These are phyloP conservation scores for Helichrysum umbraculigerum DNA, from an alignment of 129 eudicot species.

Conservation along the genomic window DNA sequence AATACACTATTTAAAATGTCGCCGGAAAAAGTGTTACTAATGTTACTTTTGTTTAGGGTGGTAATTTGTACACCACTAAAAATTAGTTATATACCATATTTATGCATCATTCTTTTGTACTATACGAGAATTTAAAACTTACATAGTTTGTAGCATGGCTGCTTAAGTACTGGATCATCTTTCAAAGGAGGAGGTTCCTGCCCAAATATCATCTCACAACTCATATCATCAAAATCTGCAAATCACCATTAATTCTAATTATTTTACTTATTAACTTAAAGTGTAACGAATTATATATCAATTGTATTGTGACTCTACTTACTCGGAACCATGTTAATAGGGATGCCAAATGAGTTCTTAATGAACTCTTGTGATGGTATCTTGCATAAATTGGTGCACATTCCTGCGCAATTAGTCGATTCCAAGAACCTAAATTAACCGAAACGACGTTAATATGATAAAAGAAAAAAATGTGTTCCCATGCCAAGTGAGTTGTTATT, in stretches of 20 bases:
- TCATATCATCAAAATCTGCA: conserved; percentile 95
- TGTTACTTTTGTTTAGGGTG: not conserved
- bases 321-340: conserved; percentile 96
- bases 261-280: not conserved
- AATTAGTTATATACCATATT: no score
- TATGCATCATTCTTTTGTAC: no score
- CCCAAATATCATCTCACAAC: conserved; percentile 89
- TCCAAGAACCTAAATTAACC: conserved; percentile 64
- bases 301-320: conserved; percentile 29
- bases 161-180: conserved; percentile 64
- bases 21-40: not conserved
- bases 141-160: conserved; percentile 92
- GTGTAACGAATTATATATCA: not conserved
- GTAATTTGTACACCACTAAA: no score
- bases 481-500: not conserved
- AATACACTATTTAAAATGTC: not conserved
- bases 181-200: conserved; percentile 58
- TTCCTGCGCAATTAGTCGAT: conserved; percentile 80
- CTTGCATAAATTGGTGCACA: conserved; percentile 97
- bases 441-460: not conserved
- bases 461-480: not conserved
- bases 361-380: conserved; percentile 87
- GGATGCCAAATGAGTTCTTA: conserved; percentile 70
- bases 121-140: no score
- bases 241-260: not conserved